A percentile compares a stretch with the other conserved stretches of the same genome.
phyloP scores from a whole-genome alignment of 225 moss, liverwort and hornwort species.

The Sphagnum contortum region DNA sequence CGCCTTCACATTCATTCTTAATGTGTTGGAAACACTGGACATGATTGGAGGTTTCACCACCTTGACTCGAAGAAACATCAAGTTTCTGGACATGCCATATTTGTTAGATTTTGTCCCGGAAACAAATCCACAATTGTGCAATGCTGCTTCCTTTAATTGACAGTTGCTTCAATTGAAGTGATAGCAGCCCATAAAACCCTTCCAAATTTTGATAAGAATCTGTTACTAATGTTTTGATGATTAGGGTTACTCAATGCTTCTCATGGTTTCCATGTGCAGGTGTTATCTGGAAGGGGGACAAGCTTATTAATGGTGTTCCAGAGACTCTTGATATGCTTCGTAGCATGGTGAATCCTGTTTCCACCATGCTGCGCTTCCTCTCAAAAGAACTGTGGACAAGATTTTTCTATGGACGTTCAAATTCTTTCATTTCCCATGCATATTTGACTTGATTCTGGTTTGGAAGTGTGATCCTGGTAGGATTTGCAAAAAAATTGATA shows the following conservation, averaged over 20 bases:
- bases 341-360: constrained; percentile 41
- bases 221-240: not conserved
- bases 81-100: not conserved
- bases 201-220: not conserved
- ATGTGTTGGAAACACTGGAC: too few species aligned
- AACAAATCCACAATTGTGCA: too few species aligned
- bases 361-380: not conserved
- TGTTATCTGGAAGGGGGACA: constrained; percentile 70
- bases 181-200: not conserved
- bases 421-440: too few species aligned
- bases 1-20: not conserved
- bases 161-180: too few species aligned
- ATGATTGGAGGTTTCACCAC: too few species aligned
- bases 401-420: too few species aligned
- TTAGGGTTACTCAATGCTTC: too few species aligned
- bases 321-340: constrained; percentile 69
- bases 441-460: too few species aligned
- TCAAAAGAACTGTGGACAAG: too few species aligned
- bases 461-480: too few species aligned
- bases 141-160: too few species aligned
- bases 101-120: not conserved
- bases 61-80: not conserved
- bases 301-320: constrained; percentile 58
- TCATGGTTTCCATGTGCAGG: constrained; percentile 22
- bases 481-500: too few species aligned